Conservation (phyloP, 2,329 filamentous ascomycete genomes). For the Diaporthe ilicicola region DNA sequence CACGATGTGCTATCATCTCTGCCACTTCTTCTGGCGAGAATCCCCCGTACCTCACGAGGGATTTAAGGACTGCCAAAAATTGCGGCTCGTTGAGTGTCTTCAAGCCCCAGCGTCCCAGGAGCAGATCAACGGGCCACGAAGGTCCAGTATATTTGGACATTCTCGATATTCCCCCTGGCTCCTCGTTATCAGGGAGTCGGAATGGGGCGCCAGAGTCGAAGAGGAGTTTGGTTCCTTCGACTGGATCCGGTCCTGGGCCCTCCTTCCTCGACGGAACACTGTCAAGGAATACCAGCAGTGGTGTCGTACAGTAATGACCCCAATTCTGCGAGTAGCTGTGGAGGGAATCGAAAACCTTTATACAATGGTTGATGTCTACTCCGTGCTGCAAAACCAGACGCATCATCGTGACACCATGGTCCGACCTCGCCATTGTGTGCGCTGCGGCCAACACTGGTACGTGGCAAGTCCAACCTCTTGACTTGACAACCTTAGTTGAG, state of each 20-base stretch:
- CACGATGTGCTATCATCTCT: neutral
- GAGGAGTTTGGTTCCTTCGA: neutral
- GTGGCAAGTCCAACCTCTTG: neutral
- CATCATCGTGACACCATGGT: neutral
- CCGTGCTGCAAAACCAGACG: neutral
- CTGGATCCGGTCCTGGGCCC: neutral
- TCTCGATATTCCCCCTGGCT: neutral
- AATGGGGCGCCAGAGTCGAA: neutral
- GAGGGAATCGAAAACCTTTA: neutral
- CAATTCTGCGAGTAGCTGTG: neutral
- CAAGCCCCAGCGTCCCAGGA: neutral
- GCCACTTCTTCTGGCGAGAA: neutral
- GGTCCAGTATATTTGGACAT: neutral
- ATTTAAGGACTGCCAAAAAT: neutral
- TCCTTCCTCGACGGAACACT: neutral
- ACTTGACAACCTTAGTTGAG: neutral
- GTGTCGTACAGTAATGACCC: neutral
- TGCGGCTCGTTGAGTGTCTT: neutral
- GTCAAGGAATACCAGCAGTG: neutral
- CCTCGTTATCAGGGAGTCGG: neutral
- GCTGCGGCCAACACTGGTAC: neutral
- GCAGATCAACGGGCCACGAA: neutral
- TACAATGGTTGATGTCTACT: neutral
- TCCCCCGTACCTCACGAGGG: neutral
- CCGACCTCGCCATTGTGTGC: neutral